Evolutionary conservation across 148 eudicot species (phyloP).

Genomic region (Linanthus parryae): DNA sequence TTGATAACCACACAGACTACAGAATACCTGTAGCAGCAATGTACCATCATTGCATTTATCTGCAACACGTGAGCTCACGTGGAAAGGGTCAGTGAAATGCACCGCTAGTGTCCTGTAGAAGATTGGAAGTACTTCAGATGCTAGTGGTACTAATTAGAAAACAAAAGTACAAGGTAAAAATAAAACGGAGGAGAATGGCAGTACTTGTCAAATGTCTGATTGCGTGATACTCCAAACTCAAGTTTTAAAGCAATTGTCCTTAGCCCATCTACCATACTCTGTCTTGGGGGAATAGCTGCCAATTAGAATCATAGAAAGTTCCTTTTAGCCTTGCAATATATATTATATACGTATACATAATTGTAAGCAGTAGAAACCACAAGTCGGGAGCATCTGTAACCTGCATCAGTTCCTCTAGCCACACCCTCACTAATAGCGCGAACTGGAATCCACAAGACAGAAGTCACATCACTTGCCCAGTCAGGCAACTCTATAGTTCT

Average conservation of each 20-base stretch:
- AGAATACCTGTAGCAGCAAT: constrained; percentile 81
- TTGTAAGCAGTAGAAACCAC: constrained; percentile 5
- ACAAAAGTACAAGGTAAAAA: constrained; percentile 2
- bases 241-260: constrained; percentile 95
- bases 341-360: too few relatives aligned
- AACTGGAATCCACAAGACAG: constrained; percentile 87
- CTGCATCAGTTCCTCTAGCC: constrained; percentile 61
- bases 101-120: constrained; percentile 79
- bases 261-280: constrained; percentile 83
- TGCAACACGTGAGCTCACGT: constrained; percentile 72
- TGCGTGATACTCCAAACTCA: constrained; percentile 88
- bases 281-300: constrained; percentile 50
- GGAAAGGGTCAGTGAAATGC: constrained; percentile 94
- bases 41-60: constrained; percentile 92
- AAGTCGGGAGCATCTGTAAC: constrained; percentile 14
- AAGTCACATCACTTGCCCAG: constrained; percentile 80
- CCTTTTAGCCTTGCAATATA: constrained; percentile 8
- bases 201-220: constrained; percentile 86
- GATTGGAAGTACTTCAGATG: constrained; percentile 16
- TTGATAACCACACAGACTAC: not conserved
- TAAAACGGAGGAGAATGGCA: constrained; percentile 6
- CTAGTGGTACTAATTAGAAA: not conserved
- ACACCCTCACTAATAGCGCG: constrained; percentile 73
- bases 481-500: constrained; percentile 71
- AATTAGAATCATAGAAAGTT: constrained; percentile 19